Evolutionary conservation across 2,329 filamentous ascomycete species (phyloP), one percentile per base, ranked within the genome.

Genomic region (Dactylella cylindrospora): DNA sequence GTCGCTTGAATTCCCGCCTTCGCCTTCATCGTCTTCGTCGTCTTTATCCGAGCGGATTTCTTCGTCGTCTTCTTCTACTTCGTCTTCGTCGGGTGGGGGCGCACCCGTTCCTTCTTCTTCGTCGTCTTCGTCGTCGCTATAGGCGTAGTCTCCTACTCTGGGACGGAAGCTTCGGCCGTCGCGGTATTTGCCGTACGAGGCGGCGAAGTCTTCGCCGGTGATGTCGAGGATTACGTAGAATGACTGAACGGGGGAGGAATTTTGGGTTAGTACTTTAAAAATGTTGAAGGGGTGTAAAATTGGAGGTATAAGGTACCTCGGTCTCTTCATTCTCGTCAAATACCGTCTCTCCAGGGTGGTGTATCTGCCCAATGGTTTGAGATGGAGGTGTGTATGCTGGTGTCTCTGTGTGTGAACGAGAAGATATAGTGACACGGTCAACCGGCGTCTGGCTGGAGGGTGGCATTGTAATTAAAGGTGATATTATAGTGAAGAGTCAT

Each of bases 221-320:
- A 62, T 41, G 35, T 62, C 57, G 41, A 62, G 57, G 44, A 62
- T 23, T 25, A 62, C 49, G 49, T 62, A 62, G 49, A 62, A 62
- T 13, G 57, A 62, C 57, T 55, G 15, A 3, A 19, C n/a, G n/a
- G n/a, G 5, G 10, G 5, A 13, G 2, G 9, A n/a, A 5, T 6
- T n/a, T 51, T 40, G 23, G 35, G 28, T 4, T 25, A 33, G n/a
- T 7, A 17, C 12, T 17, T 38, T 47, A 47, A 35, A 20, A 2
- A 23, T 33, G 17, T 17, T 23, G 6, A 12, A 1, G 31, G 13
- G 31, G 26, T 38, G 41, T 32, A 13, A 8, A n/a, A 20, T 23
- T 20, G 9, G 17, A 35, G 20, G 25, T 4, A n/a, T 10, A 12
- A 9, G 0, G 22, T 53, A 62, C 57, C 43, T 62, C 57, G 15